Percentiles rank a stretch among this genome's conserved stretches.
phyloP scores from a whole-genome alignment of 805 yeast species.

The Candida incommunis region DNA sequence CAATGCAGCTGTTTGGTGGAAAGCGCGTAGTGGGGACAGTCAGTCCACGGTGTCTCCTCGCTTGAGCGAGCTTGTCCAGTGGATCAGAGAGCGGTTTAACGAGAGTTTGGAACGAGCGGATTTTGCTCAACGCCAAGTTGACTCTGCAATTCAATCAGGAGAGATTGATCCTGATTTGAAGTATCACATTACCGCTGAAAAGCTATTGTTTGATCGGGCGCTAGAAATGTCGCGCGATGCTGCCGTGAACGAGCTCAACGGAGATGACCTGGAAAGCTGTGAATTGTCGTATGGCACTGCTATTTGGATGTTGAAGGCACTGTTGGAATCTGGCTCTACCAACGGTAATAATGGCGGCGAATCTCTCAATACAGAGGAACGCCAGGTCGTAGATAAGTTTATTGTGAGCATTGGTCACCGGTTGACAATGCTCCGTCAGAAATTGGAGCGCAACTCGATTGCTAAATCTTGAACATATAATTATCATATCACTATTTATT shows the following conservation, averaged over 20 bases:
- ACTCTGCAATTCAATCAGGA: constrained; percentile 17
- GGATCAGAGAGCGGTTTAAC: constrained; percentile 82
- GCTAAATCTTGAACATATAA: constrained; percentile 12
- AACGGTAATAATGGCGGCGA: constrained; percentile 16
- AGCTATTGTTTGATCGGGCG: constrained; percentile 82
- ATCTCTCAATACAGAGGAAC: constrained; percentile 56
- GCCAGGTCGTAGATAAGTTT: constrained; percentile 62
- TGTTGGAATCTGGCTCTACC: constrained; percentile 37
- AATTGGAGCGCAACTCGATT: constrained; percentile 21
- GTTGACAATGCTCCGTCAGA: constrained; percentile 53
- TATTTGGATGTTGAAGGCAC: constrained; percentile 88
- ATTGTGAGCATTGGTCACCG: constrained; percentile 73
- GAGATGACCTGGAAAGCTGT: constrained; percentile 61
- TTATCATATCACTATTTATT: too few species aligned
- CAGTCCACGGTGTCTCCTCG: constrained; percentile 6
- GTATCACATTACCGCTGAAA: constrained; percentile 47
- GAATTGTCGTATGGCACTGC: constrained; percentile 84
- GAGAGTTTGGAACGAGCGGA: constrained; percentile 86
- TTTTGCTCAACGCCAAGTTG: constrained; percentile 42
- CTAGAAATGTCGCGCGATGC: constrained; percentile 85
- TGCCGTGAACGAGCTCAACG: constrained; percentile 68
- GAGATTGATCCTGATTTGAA: constrained; percentile 7
- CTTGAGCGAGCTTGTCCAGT: constrained; percentile 52
- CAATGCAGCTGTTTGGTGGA: constrained; percentile 85
- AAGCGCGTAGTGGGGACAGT: constrained; percentile 14